These are phyloP conservation scores for Cladorrhinum sp. DNA, from an alignment of 2,329 filamentous ascomycete species.

Conservation along the genomic window DNA sequence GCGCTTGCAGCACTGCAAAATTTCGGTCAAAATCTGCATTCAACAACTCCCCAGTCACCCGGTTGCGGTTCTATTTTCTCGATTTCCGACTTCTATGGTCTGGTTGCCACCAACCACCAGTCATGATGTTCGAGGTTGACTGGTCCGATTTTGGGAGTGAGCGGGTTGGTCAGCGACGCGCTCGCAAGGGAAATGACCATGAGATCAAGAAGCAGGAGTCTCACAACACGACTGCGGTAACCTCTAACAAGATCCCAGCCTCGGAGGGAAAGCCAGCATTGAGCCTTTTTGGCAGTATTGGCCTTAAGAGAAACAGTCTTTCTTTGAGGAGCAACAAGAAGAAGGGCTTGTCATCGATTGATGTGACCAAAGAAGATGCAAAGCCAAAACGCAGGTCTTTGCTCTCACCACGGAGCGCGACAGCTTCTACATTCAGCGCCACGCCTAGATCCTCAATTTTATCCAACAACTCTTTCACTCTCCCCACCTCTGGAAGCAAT, in stretches of 20 bases:
- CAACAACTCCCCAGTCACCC: neutral
- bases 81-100: neutral
- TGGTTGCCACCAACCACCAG: neutral
- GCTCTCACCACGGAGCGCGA: neutral
- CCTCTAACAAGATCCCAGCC: constrained; percentile 44
- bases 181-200: constrained; percentile 45
- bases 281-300: constrained; percentile 43
- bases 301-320: constrained; percentile 33
- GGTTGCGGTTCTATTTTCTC: neutral
- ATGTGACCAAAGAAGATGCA: neutral
- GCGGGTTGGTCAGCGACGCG: constrained; percentile 50
- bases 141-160: constrained; percentile 56
- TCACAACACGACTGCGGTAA: constrained; percentile 33
- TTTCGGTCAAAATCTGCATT: neutral
- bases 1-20: neutral
- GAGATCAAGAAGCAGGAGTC: constrained; percentile 29
- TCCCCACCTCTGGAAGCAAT: neutral
- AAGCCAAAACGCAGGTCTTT: constrained; percentile 6
- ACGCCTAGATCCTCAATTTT: neutral
- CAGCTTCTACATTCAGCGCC: neutral
- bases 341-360: neutral
- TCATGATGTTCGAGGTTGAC: constrained; percentile 55
- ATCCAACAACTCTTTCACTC: neutral
- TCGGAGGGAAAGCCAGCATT: constrained; percentile 41
- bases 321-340: constrained; percentile 25